A percentile compares a stretch with the other conserved stretches of the same genome.
phyloP scores from a whole-genome alignment of 257 asterid species.

The Nicotiana undulata region DNA sequence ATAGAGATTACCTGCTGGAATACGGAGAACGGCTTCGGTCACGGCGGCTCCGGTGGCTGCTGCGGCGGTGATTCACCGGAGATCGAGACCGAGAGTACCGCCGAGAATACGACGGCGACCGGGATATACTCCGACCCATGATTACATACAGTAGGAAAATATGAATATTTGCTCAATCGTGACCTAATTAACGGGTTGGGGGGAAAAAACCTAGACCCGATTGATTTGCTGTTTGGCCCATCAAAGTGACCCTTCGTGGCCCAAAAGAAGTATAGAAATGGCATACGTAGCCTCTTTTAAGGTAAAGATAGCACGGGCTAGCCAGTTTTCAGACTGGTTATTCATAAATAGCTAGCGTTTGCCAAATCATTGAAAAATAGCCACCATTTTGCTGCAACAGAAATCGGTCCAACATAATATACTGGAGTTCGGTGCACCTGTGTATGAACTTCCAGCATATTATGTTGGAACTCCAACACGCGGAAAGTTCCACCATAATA shows the following conservation, averaged over 20 bases:
- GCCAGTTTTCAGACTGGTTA: too few relatives aligned
- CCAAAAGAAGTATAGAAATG: not conserved
- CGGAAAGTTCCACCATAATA: too few relatives aligned
- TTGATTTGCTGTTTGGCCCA: not conserved
- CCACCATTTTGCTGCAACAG: too few relatives aligned
- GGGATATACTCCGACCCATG: conserved; percentile 49
- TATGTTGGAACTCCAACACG: too few relatives aligned
- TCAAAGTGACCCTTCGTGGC: not conserved
- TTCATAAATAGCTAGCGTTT: too few relatives aligned
- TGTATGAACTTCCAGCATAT: too few relatives aligned
- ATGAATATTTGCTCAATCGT: not conserved
- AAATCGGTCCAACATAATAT: too few relatives aligned
- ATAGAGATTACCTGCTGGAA: conserved; percentile 45
- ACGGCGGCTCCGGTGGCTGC: conserved; percentile 48
- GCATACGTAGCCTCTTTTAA: too few relatives aligned
- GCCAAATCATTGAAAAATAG: too few relatives aligned
- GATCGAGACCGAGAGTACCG: conserved; percentile 71
- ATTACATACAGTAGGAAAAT: not conserved
- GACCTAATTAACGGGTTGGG: not conserved
- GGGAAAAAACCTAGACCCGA: not conserved
- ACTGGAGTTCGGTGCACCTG: too few relatives aligned
- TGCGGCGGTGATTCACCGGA: conserved; percentile 49
- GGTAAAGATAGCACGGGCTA: too few relatives aligned
- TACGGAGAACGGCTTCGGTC: conserved; percentile 59
- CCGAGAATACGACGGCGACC: conserved; percentile 71